Conservation (phyloP, 2,329 filamentous ascomycete species). For the Trichophyton benhamiae region DNA sequence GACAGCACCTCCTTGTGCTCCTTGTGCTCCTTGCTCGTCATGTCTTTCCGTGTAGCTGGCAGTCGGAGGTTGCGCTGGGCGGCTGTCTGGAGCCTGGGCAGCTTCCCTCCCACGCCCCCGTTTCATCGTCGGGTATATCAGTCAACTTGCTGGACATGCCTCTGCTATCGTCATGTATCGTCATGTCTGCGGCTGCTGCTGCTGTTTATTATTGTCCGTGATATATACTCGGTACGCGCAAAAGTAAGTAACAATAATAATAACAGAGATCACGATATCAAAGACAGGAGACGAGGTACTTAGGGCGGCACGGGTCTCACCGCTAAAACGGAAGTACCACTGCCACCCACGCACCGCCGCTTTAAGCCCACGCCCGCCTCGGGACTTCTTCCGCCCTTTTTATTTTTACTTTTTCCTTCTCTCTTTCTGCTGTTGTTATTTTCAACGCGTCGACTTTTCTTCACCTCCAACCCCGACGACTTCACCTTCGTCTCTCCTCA, state of each 20-base stretch:
- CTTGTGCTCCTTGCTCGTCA: background rate
- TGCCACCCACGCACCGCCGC: background rate
- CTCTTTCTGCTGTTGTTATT: background rate
- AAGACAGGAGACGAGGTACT: background rate
- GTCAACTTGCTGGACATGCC: no score
- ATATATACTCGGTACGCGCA: background rate
- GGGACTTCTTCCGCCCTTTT: background rate
- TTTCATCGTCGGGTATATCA: background rate
- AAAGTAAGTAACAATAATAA: background rate
- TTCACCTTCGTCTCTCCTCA: background rate
- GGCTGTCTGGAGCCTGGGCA: background rate
- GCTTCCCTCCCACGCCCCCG: background rate
- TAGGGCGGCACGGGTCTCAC: background rate
- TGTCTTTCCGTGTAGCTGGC: background rate
- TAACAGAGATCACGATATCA: no score
- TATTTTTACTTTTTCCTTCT: background rate
- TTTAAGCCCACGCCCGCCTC: background rate
- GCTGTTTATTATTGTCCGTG: no score
- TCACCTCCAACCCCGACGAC: background rate
- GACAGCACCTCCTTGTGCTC: background rate
- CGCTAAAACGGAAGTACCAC: background rate
- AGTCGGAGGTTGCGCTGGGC: background rate
- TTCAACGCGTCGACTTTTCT: background rate
- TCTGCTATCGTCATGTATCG: no score
- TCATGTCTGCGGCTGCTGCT: no score